Evolutionary conservation across 148 eudicot genomes (phyloP), one percentile per base, ranked within the genome.

Genomic region (Cornus suecica): DNA sequence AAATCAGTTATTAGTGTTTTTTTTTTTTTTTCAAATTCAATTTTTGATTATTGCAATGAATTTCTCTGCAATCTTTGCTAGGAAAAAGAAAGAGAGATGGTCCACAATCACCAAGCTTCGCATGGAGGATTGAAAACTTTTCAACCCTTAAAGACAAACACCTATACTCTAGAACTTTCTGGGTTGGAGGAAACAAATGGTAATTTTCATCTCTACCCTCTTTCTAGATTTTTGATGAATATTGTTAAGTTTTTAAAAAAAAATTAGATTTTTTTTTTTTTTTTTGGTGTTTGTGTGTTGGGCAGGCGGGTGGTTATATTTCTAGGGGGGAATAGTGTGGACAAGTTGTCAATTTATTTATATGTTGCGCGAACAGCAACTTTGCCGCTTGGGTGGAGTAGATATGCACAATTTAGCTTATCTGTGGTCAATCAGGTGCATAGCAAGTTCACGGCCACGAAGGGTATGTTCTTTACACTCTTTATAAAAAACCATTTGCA

Each of bases 271-370:
- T n/a, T n/a, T n/a, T n/a, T n/a, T n/a, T 14, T 27, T 13, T 2
- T 48, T 41, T 58, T 18, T 22, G 27, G 22, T 22, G 45, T 4
- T 56, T 22, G 20, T 78, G 41, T n/a, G 23, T 80, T 20, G 51
- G 71, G 77, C 6, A 95, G 99, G 99, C 91, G 99, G 74, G 88
- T 95, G 65, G 88, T 92, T 54, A 88, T 91, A 28, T 95, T 92
- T 70, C 99, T 97, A 0, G 92, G 90, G 71, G 99, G 99, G 30
- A 95, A 95, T 73, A 95, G 92, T 73, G 97, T 91, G 79, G 97
- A 92, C 71, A 76, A 82, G 65, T 61, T 95, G 72, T 95, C 99
- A 16, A 88, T 95, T 97, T 95, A 95, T 78, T 85, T 95, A 75
- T 97, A 95, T 80, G 99, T 92, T 78, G 97, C 97, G n/a, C 97